phyloP scores from a whole-genome alignment of 805 yeast species.

The Kazachstania kunashirensis region DNA sequence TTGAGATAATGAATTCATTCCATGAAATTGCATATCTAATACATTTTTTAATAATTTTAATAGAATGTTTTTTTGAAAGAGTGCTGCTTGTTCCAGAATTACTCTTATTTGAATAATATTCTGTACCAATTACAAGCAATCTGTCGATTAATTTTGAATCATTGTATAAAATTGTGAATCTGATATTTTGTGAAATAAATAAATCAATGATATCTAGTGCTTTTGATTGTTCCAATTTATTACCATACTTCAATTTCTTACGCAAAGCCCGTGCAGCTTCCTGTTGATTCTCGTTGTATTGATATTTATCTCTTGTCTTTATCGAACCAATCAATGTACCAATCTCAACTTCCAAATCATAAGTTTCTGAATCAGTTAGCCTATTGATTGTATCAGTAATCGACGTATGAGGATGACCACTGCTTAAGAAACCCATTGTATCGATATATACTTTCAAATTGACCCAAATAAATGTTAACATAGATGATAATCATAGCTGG shows the following conservation, averaged over 20 bases:
- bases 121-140: slow-evolving; percentile 32
- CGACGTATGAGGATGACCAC: slow-evolving; percentile 58
- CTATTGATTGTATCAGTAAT: slow-evolving; percentile 56
- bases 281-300: slow-evolving; percentile 29
- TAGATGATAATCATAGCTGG: too few species aligned
- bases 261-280: slow-evolving; percentile 91
- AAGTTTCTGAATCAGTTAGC: slow-evolving; percentile 30
- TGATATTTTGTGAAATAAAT: slow-evolving; percentile 34
- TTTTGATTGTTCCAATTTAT: slow-evolving; percentile 48
- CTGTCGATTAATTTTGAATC: slow-evolving; percentile 63
- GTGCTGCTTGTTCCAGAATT: slow-evolving; percentile 1
- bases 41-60: slow-evolving; percentile 34
- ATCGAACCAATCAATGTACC: slow-evolving; percentile 29
- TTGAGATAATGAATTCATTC: slow-evolving; percentile 41
- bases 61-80: slow-evolving; percentile 13
- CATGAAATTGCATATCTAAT: slow-evolving; percentile 52
- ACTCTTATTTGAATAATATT: slow-evolving; percentile 10
- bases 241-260: slow-evolving; percentile 83
- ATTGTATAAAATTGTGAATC: slow-evolving; percentile 42
- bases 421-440: slow-evolving; percentile 41
- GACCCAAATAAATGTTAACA: too few species aligned
- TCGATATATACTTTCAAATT: not conserved
- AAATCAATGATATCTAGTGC: slow-evolving; percentile 56
- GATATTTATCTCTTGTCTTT: slow-evolving; percentile 24
- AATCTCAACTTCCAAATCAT: slow-evolving; percentile 30